Base-by-base conservation (phyloP, 768 basidiomycete species). In the Auricularia cornea region DNA sequence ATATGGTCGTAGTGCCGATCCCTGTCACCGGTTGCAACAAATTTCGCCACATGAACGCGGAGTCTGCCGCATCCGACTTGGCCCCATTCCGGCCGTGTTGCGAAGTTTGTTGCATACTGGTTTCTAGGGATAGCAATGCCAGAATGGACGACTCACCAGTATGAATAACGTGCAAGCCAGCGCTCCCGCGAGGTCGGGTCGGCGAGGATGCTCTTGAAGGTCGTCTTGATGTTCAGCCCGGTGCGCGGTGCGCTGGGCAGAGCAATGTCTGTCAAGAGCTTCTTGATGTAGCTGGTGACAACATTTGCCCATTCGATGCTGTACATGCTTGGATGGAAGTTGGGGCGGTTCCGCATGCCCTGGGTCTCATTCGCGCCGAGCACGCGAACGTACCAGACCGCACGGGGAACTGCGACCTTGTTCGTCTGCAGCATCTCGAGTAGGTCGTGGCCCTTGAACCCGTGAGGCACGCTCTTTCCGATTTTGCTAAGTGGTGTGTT, bases 341-440 rank as follows among this genome's bases (percentile, higher is more conserved):
- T 73, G 3, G 89, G 88, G 69, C 89, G 90, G 67, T 90, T 88
- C 51, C 89, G 81, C 48, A 90, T 74, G 31, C 88, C 89, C 26
- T 87, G 84, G 90, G 89, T 90, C 74, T 94, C 92, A 68, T 93
- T 92, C 23, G 88, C 90, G 29, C 92, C 92, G 68, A 92, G 84
- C 3, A 92, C 90, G 23, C 92, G 83, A 30, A 94, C 78, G 70
- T 93, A 90, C 92, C 92, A 94, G 6, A 93, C 84, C 3, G 92
- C 92, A 54, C 92, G 82, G 1, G 88, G 81, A 35, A 92, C 88
- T 5, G 87, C 88, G 30, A 94, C 88, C 63, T 86, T 83, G 61
- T 91, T 85, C 5, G 80, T 78, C 62, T 93, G 89, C 32, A 94
- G 74, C 51, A 93, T 76, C 65, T 94, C 92, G 60, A 94, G 76